Base-by-base conservation (phyloP, 257 asterid genomes). In the Craterostigma plantagineum region DNA sequence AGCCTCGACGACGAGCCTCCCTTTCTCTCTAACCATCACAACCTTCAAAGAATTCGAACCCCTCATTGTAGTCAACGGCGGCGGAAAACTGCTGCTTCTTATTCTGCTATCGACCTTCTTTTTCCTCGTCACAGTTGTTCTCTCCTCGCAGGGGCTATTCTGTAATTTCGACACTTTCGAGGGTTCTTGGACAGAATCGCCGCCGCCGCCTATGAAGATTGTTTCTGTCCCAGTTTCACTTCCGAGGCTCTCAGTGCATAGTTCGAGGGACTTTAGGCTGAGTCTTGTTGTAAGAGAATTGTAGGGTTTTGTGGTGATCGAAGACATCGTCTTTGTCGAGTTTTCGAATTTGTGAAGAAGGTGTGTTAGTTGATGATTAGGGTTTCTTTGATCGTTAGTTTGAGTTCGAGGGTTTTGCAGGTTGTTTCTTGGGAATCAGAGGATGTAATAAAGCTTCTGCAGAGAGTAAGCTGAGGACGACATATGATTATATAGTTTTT, bases 51-150 rank as follows among this genome's bases (percentile, higher is more conserved):
- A 65, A 48, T 59, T 69, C 18, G 69, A 40, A 11, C 83, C 71
- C 8, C 81, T 73, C 61, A 76, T 66, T 10, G 93, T 62, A 13
- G 90, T 74, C 68, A 87, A 60, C 35, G 95, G 95, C 33, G 98
- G 98, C 35, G 98, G 98, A 57, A 79, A 87, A 6, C 30, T 23
- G 30, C 30, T 23, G 30, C 30, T 23, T 6, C n/a, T n/a, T n/a
- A n/a, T n/a, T n/a, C 30, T 23, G 30, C 13, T 55, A 14, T 18
- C 40, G 45, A 36, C 37, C 12, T 4, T 48, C n/a, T 27, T 34
- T 54, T 23, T 2, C 4, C 30, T 23, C 30, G 4, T 23, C 30
- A 23, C 30, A 23, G 30, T n/a, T n/a, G 43, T 15, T 13, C 10
- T 14, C 6, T 9, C 34, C 33, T n/a, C 48, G 30, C 2, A 6